Percentiles rank a stretch among this genome's conserved stretches.
phyloP scores from a whole-genome alignment of 2,329 filamentous ascomycete species.

The Aciculosporium take region DNA sequence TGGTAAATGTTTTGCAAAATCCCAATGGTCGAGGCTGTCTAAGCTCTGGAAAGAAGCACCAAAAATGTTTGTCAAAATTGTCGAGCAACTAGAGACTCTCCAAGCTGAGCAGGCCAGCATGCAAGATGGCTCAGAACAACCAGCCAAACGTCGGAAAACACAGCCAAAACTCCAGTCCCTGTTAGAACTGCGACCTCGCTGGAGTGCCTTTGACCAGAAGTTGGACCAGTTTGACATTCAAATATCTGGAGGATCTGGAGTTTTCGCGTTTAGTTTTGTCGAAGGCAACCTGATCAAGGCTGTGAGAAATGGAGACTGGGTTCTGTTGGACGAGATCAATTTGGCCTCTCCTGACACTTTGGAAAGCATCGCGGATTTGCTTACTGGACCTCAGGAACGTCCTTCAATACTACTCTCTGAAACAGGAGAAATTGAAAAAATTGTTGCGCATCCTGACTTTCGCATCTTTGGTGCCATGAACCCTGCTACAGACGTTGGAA shows the following conservation, averaged over 20 bases:
- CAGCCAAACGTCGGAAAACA: slow-evolving; percentile 55
- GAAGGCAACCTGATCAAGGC: slow-evolving; percentile 95
- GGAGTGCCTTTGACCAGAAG: slow-evolving; percentile 65
- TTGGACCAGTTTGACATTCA: slow-evolving; percentile 71
- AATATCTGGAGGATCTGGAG: slow-evolving; percentile 54
- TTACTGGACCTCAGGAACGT: slow-evolving; percentile 55
- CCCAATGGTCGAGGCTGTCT: slow-evolving; percentile 76
- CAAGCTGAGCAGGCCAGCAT: slow-evolving; percentile 24
- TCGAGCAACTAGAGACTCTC: slow-evolving; percentile 38
- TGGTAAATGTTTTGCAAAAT: slow-evolving; percentile 62
- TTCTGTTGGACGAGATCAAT: slow-evolving; percentile 94
- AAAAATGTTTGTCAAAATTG: slow-evolving; percentile 65
- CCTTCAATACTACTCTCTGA: slow-evolving; percentile 86
- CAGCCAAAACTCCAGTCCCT: slow-evolving; percentile 53
- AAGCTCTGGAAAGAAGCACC: slow-evolving; percentile 82
- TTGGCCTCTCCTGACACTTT: slow-evolving; percentile 87
- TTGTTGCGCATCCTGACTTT: slow-evolving; percentile 82
- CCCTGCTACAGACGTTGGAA: slow-evolving; percentile 91
- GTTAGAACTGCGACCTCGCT: slow-evolving; percentile 46
- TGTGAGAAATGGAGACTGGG: slow-evolving; percentile 92
- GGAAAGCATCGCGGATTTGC: slow-evolving; percentile 80
- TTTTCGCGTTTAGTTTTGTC: slow-evolving; percentile 87
- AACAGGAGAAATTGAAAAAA: slow-evolving; percentile 80
- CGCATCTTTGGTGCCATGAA: slow-evolving; percentile 99
- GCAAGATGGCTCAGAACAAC: slow-evolving; percentile 31